Evolutionary conservation across 2,329 filamentous ascomycete genomes (phyloP).

Genomic region (Penicillium sp.): DNA sequence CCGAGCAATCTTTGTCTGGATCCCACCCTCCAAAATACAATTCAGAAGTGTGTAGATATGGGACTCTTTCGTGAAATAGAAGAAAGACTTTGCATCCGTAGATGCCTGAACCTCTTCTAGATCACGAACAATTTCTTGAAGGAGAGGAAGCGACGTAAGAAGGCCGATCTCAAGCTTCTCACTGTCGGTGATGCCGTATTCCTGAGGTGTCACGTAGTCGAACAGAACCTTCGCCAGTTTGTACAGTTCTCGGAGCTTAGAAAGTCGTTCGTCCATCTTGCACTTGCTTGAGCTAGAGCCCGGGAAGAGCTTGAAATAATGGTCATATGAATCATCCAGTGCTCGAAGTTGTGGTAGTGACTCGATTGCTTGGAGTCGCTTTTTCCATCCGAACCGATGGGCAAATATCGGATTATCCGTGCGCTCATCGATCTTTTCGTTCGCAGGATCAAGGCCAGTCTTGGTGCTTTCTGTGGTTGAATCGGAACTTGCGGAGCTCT

Average conservation of each 20-base stretch:
- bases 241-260: constrained; percentile 89
- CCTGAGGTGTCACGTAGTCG: constrained; percentile 96
- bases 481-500: constrained; percentile 22
- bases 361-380: constrained; percentile 50
- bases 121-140: constrained; percentile 96
- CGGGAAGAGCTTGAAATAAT: constrained; percentile 87
- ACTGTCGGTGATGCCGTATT: constrained; percentile 92
- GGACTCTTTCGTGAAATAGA: constrained; percentile 99
- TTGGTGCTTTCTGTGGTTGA: constrained; percentile 22
- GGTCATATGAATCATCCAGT: constrained; percentile 58
- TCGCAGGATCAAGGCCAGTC: constrained; percentile 17
- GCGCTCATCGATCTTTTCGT: constrained; percentile 31
- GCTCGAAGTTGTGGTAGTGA: constrained; percentile 43
- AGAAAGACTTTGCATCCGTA: constrained; percentile 89
- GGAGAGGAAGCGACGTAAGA: constrained; percentile 83
- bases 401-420: constrained; percentile 34
- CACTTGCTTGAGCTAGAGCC: constrained; percentile 71
- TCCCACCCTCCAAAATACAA: constrained; percentile 93
- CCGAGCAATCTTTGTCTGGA: constrained; percentile 94
- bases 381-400: constrained; percentile 49
- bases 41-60: constrained; percentile 98
- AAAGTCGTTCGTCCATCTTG: constrained; percentile 79
- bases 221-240: constrained; percentile 92
- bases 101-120: constrained; percentile 96
- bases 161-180: constrained; percentile 99